Base-by-base conservation (phyloP, 2,329 filamentous ascomycete genomes). In the Ascochyta koolunga region DNA sequence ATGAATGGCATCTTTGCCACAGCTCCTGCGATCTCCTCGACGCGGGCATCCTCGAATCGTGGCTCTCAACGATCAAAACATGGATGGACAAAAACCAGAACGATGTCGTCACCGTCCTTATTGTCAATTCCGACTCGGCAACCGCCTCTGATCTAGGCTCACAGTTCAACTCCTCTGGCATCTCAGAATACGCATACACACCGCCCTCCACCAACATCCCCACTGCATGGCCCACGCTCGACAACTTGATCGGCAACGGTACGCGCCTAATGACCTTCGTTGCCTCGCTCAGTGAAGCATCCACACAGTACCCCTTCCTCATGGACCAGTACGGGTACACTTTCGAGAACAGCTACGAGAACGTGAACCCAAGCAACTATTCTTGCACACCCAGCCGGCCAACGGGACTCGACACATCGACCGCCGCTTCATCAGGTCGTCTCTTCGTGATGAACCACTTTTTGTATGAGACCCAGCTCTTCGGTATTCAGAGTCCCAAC, bases 401-500 rank as follows among this genome's bases (percentile, higher is more conserved):
- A 0, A 74, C 80, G 0, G 72, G 74, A 5, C 76, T 86, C 29
- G 71, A 74, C 19, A 66, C 81, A 15, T 66, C 78, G 1, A 56
- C 70, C 4, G 58, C 70, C 1, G 89, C 88, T 1, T 68, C 89
- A 22, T 68, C 78, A 0, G 83, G 83, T 62, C 82, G 85, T 64
- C 81, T 95, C 71, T 85, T 89, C 22, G 78, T 95, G 9, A 82
- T 90, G 78, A 95, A 95, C 79, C 90, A 95, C 77, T 93, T 95
- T 78, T 82, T 89, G 47, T 87, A 93, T 77, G 77, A 80, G 52
- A 75, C 69, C 5, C 69, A 86, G 19, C 70, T 78, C 1, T 72
- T 76, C 46, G 70, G 70, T 18, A 73, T 76, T 33, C 65, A 74
- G 56, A 65, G 61, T 25, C 73, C 73, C n/a, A 72, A 79, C 16